Base-by-base conservation (phyloP, 1,139 yeast genomes). In the Citeromyces hawaiiensis region DNA sequence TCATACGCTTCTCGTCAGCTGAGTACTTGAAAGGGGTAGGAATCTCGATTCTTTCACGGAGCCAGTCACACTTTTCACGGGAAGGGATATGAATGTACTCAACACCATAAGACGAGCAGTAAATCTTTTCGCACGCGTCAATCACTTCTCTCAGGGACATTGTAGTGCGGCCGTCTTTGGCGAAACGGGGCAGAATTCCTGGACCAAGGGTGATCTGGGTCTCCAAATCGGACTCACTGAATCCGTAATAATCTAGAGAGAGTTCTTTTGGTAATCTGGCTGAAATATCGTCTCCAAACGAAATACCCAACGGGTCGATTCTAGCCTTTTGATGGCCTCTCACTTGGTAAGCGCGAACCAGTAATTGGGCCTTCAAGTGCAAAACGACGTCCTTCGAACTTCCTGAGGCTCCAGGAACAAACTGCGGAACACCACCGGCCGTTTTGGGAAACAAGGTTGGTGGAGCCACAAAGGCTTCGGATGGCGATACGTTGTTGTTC, bases 261-360 rank as follows among this genome's bases (percentile, higher is more conserved):
- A 93, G 71, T 66, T 91, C 98, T 57, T 73, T 79, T 47, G 97
- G 96, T 33, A 68, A 48, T 15, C 62, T 59, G 43, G 66, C 64
- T 31, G 61, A 53, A 44, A 65, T 59, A 53, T 72, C 72, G 51
- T 76, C 82, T 48, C 93, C 96, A 57, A 79, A 85, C 23, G 91
- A 76, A 54, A 91, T 83, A 32, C 83, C 93, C 56, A 91, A 69
- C 14, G 99, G 99, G 62, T 91, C 99, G 45, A 88, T 81, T 55
- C 79, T 82, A 39, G 98, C 96, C 66, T 85, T 86, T 60, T 80
- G 83, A 61, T 91, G 98, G 48, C 98, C 99, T 63, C 97, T 79
- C 40, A 91, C 98, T 67, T 91, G 98, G 66, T 88, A 93, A 36
- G 98, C 98, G 61, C 99, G 83, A 45, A 93, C 97, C 53, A 91